phyloP scores from a whole-genome alignment of 305 asterid genomes.

The Andrographis paniculata region DNA sequence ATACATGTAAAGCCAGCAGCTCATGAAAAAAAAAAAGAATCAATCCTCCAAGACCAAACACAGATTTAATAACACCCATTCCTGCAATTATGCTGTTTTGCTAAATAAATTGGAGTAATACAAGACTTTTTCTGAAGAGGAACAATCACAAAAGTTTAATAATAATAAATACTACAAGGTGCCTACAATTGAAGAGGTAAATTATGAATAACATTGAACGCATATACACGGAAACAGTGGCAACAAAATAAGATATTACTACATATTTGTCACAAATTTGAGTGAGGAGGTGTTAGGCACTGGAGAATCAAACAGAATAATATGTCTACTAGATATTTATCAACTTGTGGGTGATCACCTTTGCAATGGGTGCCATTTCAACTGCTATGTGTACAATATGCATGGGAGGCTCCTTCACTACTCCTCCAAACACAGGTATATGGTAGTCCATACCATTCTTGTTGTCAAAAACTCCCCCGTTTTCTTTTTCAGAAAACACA shows the following conservation, averaged over 20 bases:
- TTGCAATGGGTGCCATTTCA: slow-evolving; percentile 99
- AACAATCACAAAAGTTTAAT: not conserved
- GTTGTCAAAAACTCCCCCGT: slow-evolving; percentile 88
- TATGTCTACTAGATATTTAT: slow-evolving; percentile 2
- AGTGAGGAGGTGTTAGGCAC: not conserved
- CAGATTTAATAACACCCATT: slow-evolving; percentile 1
- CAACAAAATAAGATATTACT: not conserved
- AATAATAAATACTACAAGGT: no score
- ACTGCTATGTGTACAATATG: slow-evolving; percentile 92
- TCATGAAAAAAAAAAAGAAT: no score
- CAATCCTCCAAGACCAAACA: not conserved
- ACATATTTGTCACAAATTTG: slow-evolving; percentile 1
- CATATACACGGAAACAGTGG: slow-evolving; percentile 3
- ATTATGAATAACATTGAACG: slow-evolving; percentile 3
- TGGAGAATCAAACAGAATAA: slow-evolving; percentile 6
- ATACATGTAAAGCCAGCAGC: no score
- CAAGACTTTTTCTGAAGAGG: not conserved
- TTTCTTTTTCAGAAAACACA: slow-evolving; percentile 91
- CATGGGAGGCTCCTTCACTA: slow-evolving; percentile 82
- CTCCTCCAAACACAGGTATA: slow-evolving; percentile 82
- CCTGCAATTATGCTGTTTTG: not conserved
- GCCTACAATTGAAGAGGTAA: not conserved
- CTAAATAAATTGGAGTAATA: no score
- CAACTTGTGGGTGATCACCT: slow-evolving; percentile 40
- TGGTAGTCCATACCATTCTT: slow-evolving; percentile 91